Conservation (phyloP, 2,329 filamentous ascomycete species). For the Corinectria fuckeliana region DNA sequence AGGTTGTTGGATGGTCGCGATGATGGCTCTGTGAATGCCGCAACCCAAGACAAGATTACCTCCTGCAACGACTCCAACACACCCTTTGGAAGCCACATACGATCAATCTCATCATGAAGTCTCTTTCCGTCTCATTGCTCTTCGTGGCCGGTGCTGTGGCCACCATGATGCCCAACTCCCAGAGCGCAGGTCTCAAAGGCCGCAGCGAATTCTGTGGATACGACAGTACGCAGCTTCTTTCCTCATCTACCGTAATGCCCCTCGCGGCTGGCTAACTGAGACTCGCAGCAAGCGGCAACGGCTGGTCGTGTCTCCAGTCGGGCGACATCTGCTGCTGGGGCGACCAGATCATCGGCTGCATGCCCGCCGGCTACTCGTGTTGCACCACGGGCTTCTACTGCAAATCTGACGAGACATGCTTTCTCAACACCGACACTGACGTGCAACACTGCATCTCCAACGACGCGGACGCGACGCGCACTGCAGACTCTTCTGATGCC, state of each 20-base stretch:
- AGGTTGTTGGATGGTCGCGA: background rate
- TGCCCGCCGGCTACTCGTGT: slow-evolving; percentile 26
- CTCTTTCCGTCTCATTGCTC: slow-evolving; percentile 2
- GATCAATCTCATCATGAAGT: slow-evolving; percentile 3
- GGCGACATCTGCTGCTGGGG: slow-evolving; percentile 25
- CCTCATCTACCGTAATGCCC: background rate
- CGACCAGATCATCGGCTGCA: slow-evolving; percentile 22
- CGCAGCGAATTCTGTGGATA: slow-evolving; percentile 19
- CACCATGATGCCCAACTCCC: slow-evolving; percentile 4
- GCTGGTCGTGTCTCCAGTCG: slow-evolving; percentile 18
- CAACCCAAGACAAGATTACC: background rate
- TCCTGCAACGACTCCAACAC: background rate
- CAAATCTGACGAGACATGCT: slow-evolving; percentile 20
- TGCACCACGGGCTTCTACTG: slow-evolving; percentile 29
- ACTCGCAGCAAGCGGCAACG: slow-evolving; percentile 10
- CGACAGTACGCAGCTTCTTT: slow-evolving; percentile 12
- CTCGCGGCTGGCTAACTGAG: background rate
- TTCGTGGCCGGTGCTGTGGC: slow-evolving; percentile 8
- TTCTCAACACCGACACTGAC: slow-evolving; percentile 1
- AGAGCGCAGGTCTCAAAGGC: background rate
- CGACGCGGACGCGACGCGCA: background rate
- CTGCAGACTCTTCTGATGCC: slow-evolving; percentile 10
- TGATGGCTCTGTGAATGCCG: background rate
- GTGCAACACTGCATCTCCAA: background rate
- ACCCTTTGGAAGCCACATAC: background rate